Conservation (phyloP, 495 filamentous ascomycete species). For the Podospora pseudoanserina region DNA sequence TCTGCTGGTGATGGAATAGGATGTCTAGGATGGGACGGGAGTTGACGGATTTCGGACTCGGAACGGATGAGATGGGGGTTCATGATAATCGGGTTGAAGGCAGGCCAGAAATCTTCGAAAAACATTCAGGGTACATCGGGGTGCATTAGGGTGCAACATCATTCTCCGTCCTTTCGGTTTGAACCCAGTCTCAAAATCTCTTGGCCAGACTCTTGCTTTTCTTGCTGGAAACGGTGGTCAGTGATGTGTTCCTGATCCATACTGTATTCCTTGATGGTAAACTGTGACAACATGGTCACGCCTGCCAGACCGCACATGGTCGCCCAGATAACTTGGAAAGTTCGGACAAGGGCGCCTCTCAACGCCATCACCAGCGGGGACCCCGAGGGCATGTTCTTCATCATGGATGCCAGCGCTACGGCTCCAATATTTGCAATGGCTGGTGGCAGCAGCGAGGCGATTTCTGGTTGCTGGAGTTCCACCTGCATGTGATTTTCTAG, state of each 20-base stretch:
- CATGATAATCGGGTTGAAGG: too few species aligned
- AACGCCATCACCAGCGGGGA: not conserved
- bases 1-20: too few species aligned
- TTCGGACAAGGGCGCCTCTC: not conserved
- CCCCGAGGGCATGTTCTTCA: not conserved
- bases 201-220: not conserved
- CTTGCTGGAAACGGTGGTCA: not conserved
- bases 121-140: too few species aligned
- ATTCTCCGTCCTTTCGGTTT: not conserved
- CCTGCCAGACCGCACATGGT: not conserved
- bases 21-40: too few species aligned
- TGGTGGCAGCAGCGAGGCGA: not conserved
- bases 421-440: not conserved
- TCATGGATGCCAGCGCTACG: not conserved
- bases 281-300: not conserved
- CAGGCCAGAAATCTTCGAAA: too few species aligned
- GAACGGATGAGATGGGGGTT: too few species aligned
- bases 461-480: not conserved
- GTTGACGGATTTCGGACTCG: too few species aligned
- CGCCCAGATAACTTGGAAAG: not conserved
- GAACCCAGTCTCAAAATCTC: not conserved
- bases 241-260: not conserved
- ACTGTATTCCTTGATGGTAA: not conserved
- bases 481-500: not conserved
- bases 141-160: not conserved